Conservation (phyloP, 2,329 filamentous ascomycete species). For the Ophiostoma triangulosporum region DNA sequence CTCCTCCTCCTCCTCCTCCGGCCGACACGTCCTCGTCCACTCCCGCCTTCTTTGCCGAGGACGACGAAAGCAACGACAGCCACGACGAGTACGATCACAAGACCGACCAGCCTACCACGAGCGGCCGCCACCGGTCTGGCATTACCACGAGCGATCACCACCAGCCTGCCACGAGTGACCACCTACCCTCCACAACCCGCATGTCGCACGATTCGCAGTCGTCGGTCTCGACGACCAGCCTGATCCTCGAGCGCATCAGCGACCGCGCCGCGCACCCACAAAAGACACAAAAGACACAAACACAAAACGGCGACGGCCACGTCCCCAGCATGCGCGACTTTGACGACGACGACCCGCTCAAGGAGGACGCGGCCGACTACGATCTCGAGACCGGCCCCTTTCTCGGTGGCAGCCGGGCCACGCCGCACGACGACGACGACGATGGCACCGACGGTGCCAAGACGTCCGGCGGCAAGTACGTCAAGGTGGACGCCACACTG, state of each 20-base stretch:
- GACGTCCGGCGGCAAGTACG: constrained; percentile 12
- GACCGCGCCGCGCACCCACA: constrained; percentile 28
- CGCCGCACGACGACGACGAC: constrained; percentile 20
- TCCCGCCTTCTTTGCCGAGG: constrained; percentile 7
- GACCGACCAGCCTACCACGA: background rate
- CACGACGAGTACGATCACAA: background rate
- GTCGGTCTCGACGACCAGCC: constrained; percentile 71
- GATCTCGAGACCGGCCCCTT: constrained; percentile 42
- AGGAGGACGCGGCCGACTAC: constrained; percentile 12
- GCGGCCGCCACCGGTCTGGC: background rate
- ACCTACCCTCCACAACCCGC: too few relatives aligned
- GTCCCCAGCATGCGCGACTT: background rate
- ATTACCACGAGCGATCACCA: background rate
- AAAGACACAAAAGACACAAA: background rate
- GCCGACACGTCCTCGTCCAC: constrained; percentile 6
- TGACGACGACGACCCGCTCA: background rate
- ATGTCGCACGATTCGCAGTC: constrained; percentile 48
- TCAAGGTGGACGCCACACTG: constrained; percentile 52
- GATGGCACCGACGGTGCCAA: background rate
- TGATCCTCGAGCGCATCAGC: constrained; percentile 65
- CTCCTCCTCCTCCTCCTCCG: constrained; percentile 5
- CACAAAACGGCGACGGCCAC: constrained; percentile 3
- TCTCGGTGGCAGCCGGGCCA: constrained; percentile 29
- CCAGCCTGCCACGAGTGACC: background rate
- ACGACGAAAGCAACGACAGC: constrained; percentile 4